Evolutionary conservation across 2,329 filamentous ascomycete species (phyloP).

Genomic region (Talaromyces sp.): DNA sequence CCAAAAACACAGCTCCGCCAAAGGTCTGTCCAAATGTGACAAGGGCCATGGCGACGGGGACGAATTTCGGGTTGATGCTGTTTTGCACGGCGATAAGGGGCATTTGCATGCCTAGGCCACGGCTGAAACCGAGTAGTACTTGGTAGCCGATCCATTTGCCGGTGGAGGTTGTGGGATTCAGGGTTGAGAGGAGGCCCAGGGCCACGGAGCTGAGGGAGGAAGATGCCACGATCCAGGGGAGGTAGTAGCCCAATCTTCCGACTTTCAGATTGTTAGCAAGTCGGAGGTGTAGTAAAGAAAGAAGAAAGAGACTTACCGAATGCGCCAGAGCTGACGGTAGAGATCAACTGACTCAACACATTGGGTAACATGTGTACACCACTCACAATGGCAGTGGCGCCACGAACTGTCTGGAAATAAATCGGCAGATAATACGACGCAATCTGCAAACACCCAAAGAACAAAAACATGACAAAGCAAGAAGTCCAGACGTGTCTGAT

Average conservation of each 20-base stretch:
- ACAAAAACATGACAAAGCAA: constrained; percentile 19
- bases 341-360: constrained; percentile 9
- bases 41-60: constrained; percentile 35
- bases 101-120: constrained; percentile 29
- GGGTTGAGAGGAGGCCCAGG: constrained; percentile 31
- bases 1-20: constrained; percentile 37
- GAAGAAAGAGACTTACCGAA: constrained; percentile 33
- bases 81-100: constrained; percentile 37
- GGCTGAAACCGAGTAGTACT: constrained; percentile 22
- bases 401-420: constrained; percentile 29
- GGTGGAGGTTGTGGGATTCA: constrained; percentile 24
- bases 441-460: constrained; percentile 25
- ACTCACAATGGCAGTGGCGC: constrained; percentile 24
- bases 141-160: constrained; percentile 28
- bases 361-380: constrained; percentile 17
- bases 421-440: constrained; percentile 23
- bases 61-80: constrained; percentile 29
- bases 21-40: constrained; percentile 39
- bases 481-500: constrained; percentile 29
- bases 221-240: constrained; percentile 27
- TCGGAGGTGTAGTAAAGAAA: constrained; percentile 20
- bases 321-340: constrained; percentile 6
- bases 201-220: constrained; percentile 27
- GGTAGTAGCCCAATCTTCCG: constrained; percentile 25
- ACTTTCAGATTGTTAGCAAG: constrained; percentile 19